These are phyloP conservation scores for Pestalotiopsis sp. DNA, from an alignment of 2,329 filamentous ascomycete genomes.

Conservation along the genomic window DNA sequence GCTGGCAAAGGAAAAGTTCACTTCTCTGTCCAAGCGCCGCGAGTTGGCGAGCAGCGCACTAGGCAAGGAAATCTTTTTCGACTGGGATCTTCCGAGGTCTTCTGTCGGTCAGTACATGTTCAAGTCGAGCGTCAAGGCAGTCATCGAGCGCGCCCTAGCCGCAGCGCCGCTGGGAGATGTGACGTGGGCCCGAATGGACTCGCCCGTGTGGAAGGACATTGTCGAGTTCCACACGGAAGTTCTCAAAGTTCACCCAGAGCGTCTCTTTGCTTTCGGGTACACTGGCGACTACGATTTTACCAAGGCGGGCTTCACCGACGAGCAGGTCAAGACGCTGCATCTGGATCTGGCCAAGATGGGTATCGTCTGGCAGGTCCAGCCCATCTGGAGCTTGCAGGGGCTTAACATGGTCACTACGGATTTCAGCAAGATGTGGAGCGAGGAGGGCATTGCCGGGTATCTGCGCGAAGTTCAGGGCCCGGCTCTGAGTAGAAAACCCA, in stretches of 20 bases:
- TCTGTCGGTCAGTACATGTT: conserved; percentile 38
- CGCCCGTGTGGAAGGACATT: conserved; percentile 38
- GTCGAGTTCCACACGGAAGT: conserved; percentile 38
- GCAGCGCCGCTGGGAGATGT: conserved; percentile 40
- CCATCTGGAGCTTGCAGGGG: conserved; percentile 40
- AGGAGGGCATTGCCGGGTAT: conserved; percentile 40
- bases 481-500: conserved; percentile 24
- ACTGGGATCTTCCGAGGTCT: conserved; percentile 39
- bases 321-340: conserved; percentile 33
- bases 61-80: conserved; percentile 30
- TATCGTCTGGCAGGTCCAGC: conserved; percentile 44
- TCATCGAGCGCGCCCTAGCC: conserved; percentile 35
- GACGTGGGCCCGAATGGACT: conserved; percentile 39
- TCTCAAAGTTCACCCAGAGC: conserved; percentile 36
- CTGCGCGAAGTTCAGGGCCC: conserved; percentile 28
- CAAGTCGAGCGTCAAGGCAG: conserved; percentile 31
- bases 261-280: conserved; percentile 42
- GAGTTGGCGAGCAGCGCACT: conserved; percentile 26
- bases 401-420: conserved; percentile 36
- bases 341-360: conserved; percentile 39
- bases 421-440: conserved; percentile 35
- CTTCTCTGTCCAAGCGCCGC: background rate
- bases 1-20: conserved; percentile 9
- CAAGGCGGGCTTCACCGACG: conserved; percentile 35
- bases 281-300: conserved; percentile 38